Base-by-base conservation (phyloP, 176 grass and related monocot species). In the Cocos nucifera region DNA sequence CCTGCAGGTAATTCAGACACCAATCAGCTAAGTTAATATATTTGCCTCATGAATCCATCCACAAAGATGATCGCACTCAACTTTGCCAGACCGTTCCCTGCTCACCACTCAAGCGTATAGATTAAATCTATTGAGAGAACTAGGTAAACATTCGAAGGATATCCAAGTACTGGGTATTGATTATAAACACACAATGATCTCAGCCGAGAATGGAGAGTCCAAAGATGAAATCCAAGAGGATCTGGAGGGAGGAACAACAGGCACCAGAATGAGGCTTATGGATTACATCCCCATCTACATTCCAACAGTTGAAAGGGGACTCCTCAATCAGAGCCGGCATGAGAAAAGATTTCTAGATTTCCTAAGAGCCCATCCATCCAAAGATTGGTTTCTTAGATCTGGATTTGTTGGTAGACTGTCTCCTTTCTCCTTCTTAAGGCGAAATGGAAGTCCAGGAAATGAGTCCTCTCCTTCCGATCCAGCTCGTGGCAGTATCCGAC, bases 231-330 rank as follows among this genome's bases (percentile, higher is more conserved):
- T 59, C 22, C 23, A 57, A 53, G 61, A 67, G 51, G 58, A 65
- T 12, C 4, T 4, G 4, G 66, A 29, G 17, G 23, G 17, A 22
- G 27, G 9, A 44, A 44, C 35, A 44, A 72, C 14, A 20, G n/a
- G 30, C n/a, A 21, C 64, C 22, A 50, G 12, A 74, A 73, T 22
- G 69, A 63, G 56, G 17, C 81, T 88, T 29, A 27, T 74, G 39
- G 84, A 98, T 67, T 85, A 85, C 81, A 89, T 88, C 59, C 81
- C 87, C 7, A 74, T 98, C 53, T 88, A 83, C 73, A 83, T 88
- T 20, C 84, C 93, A 0, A 50, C 78, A 4, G 69, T 88, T 22
- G 84, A 92, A 57, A 70, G 48, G 30, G 74, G 73, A 19, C 76
- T 73, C 10, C 44, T 82, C 3, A 58, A 59, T 17, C 67, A 32